Base-by-base conservation (phyloP, 208 protist species). In the Perkinsela sp. region DNA sequence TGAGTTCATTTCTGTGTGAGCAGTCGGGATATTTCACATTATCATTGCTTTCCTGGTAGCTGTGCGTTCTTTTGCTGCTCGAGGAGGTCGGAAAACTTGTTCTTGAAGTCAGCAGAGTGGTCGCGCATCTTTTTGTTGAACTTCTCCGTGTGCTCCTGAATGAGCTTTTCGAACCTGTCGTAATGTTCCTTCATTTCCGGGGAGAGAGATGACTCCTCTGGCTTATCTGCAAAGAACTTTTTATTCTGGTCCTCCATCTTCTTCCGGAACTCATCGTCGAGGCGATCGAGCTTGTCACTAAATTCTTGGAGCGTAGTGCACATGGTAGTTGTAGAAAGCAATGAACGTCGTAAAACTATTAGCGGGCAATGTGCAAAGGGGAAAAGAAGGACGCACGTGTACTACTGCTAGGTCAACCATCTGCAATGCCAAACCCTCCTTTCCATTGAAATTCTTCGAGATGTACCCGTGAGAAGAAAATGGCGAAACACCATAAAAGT, bases 161-260 rank as follows among this genome's bases (percentile, higher is more conserved):
- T 90, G 80, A 90, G 86, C 75, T 85, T 85, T 78, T 89, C 85
- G 71, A 91, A 89, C 82, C 88, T 86, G 69, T 88, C 83, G 70
- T 89, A 91, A 81, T 89, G 84, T 76, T 89, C 83, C 80, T 87
- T 89, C 81, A 89, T 88, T 75, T 91, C 84, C 32, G 83, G 83
- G 2, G 85, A 91, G 70, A 91, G 81, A 29, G 84, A 86, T 68
- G 75, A 79, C 71, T 91, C 83, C 67, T 88, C 83, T 32, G 85
- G 85, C 76, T 89, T 89, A 79, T 89, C 83, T 66, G 84, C 83
- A 71, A 91, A 91, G 77, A 91, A 89, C 76, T 85, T 88, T 74
- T 87, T 85, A 79, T 89, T 89, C 78, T 89, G 86, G 69, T 90
- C 84, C 76, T 90, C 84, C 84, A 91, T 89, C 81, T 90, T 90